Base-by-base conservation (phyloP, 495 filamentous ascomycete species). In the Trichoderma virens region DNA sequence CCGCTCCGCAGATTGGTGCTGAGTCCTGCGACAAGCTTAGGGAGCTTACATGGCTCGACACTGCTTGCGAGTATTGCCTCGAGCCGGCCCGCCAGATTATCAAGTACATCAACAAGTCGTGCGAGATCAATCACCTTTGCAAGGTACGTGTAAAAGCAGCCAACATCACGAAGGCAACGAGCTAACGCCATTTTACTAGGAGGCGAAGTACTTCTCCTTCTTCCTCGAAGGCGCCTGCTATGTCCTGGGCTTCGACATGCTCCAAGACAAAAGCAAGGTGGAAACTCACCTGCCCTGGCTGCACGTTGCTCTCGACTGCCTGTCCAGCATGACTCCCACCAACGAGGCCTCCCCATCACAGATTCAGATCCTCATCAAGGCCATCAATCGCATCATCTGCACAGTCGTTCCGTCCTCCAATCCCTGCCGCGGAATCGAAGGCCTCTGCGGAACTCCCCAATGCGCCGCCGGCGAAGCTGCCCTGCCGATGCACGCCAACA, bases 181-280 rank as follows among this genome's bases (percentile, higher is more conserved):
- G 20, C 43, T 47, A n/a, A 47, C 43, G 18, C 43, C 3, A 5
- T 47, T n/a, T 18, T 39, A 35, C 5, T 35, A 56, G 47, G 47
- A 56, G 3, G 28, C 47, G 4, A 56, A 56, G 28, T 56, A 56
- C 47, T 30, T 56, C 23, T 56, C 47, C 20, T 56, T 56, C 20
- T 56, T 56, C 25, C 47, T 56, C n/a, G 47, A 56, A 56, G 47
- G 47, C 11, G 47, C 47, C 47, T 56, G 47, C 47, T 56, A 56
- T 28, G 47, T 56, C 47, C 25, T 56, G 9, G 47, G 47, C 14
- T 56, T 56, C 25, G 47, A 56, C 47, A 56, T 56, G 47, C 47
- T 56, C 47, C 47, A 56, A 6, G 47, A 56, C 47, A 56, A 56
- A 13, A 11, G 13, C 47, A 56, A 56, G 23, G 47, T 56, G 1